A percentile compares a stretch with the other conserved stretches of the same genome.
These are phyloP conservation scores for Paraphoma sp. DNA, from an alignment of 2,329 filamentous ascomycete genomes.

Conservation along the genomic window DNA sequence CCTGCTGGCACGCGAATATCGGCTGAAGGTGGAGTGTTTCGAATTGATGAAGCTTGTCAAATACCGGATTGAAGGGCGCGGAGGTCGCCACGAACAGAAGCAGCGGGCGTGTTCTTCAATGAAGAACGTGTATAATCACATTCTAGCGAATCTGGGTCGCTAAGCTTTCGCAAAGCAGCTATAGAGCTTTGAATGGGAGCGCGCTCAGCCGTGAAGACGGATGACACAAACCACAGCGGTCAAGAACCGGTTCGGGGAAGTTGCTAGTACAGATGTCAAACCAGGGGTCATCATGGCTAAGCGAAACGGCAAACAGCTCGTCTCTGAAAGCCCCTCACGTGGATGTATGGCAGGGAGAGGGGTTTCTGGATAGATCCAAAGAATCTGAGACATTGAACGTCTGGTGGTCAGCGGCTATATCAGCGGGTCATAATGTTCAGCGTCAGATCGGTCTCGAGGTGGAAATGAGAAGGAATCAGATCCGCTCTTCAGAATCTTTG, in stretches of 20 bases:
- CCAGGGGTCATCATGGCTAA: constrained; percentile 12
- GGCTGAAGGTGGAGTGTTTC: constrained; percentile 29
- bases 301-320: constrained; percentile 6
- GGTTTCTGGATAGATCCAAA: constrained; percentile 11
- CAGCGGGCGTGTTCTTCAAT: constrained; percentile 3
- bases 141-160: constrained; percentile 5
- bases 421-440: constrained; percentile 17
- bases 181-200: constrained; percentile 14
- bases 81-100: constrained; percentile 7
- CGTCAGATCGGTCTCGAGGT: constrained; percentile 10
- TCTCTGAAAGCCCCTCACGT: constrained; percentile 19
- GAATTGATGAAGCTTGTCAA: constrained; percentile 18
- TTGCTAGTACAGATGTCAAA: constrained; percentile 22
- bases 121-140: constrained; percentile 2
- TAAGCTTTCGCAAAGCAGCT: constrained; percentile 12
- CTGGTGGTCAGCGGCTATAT: constrained; percentile 23
- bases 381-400: constrained; percentile 33
- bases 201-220: constrained; percentile 8
- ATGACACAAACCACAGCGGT: constrained; percentile 7
- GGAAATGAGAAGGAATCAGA: constrained; percentile 1
- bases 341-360: constrained; percentile 22
- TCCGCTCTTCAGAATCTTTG: neutral
- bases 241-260: constrained; percentile 12
- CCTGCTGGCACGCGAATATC: constrained; percentile 11
- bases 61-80: constrained; percentile 1